Evolutionary conservation across 1,284 basidiomycete species (phyloP).

Genomic region (Stygiomarasmius scandens): DNA sequence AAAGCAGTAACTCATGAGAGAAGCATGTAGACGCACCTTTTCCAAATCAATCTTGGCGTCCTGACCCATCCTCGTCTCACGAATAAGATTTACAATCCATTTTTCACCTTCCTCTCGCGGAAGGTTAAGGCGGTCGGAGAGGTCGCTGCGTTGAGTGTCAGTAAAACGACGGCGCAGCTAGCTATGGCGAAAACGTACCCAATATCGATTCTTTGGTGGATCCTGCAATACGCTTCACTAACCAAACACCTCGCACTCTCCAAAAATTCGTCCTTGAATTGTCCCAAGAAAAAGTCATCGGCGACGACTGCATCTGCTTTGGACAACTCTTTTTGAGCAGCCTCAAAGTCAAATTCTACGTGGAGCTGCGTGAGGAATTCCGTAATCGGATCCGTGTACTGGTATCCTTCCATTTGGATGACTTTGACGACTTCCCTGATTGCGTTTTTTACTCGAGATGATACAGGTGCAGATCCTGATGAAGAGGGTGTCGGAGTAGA

Average conservation of each 20-base stretch:
- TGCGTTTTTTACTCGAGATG: slow-evolving; percentile 78
- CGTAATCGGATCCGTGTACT: slow-evolving; percentile 93
- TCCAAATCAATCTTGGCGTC: slow-evolving; percentile 98
- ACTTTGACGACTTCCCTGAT: slow-evolving; percentile 89
- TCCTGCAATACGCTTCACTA: slow-evolving; percentile 96
- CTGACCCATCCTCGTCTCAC: slow-evolving; percentile 93
- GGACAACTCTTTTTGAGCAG: slow-evolving; percentile 71
- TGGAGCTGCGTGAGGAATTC: slow-evolving; percentile 93
- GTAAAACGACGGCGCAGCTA: background rate
- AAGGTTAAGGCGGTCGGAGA: slow-evolving; percentile 92
- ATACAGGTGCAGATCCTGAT: slow-evolving; percentile 43
- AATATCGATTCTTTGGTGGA: slow-evolving; percentile 96
- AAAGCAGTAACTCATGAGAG: slow-evolving; percentile 18
- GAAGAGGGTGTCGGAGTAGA: slow-evolving; percentile 54
- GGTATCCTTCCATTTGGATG: slow-evolving; percentile 92
- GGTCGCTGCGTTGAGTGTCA: slow-evolving; percentile 57
- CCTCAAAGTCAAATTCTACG: slow-evolving; percentile 89
- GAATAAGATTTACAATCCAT: slow-evolving; percentile 98
- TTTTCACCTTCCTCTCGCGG: slow-evolving; percentile 95
- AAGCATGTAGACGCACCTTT: slow-evolving; percentile 54
- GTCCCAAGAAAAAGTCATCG: slow-evolving; percentile 93
- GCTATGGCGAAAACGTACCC: slow-evolving; percentile 52
- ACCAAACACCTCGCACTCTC: slow-evolving; percentile 96
- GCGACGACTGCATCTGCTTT: slow-evolving; percentile 81
- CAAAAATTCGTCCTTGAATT: slow-evolving; percentile 91